A percentile compares a stretch with the other conserved stretches of the same genome.
Conservation (phyloP, 2,329 filamentous ascomycete species). For the Magnaporthiopsis incrustans region DNA sequence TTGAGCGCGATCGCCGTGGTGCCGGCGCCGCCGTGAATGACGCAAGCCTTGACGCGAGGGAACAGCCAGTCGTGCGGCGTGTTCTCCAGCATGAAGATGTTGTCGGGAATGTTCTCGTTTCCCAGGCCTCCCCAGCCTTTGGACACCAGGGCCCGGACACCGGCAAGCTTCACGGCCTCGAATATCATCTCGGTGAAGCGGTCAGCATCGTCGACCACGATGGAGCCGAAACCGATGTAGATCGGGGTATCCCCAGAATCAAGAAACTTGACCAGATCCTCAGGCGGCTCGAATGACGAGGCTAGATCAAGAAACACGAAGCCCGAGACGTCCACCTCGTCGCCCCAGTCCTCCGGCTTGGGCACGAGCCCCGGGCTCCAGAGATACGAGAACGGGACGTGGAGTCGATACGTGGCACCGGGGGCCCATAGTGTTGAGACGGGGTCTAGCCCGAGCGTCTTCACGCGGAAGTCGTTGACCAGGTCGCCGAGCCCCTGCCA, state of each 20-base stretch:
- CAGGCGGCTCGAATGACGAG: slow-evolving; percentile 49
- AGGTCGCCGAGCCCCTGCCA: slow-evolving; percentile 84
- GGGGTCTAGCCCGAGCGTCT: slow-evolving; percentile 62
- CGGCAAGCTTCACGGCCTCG: slow-evolving; percentile 55
- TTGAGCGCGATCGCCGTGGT: slow-evolving; percentile 69
- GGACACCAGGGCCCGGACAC: slow-evolving; percentile 63
- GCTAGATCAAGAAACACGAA: slow-evolving; percentile 71
- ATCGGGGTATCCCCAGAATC: slow-evolving; percentile 49
- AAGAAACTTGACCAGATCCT: slow-evolving; percentile 47
- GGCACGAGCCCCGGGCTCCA: slow-evolving; percentile 60
- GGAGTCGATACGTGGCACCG: slow-evolving; percentile 61
- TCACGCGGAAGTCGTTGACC: slow-evolving; percentile 64
- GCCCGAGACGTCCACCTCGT: slow-evolving; percentile 64
- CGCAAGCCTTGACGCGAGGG: slow-evolving; percentile 54
- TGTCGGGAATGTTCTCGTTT: slow-evolving; percentile 48
- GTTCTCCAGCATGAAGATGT: slow-evolving; percentile 65
- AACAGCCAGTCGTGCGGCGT: slow-evolving; percentile 74
- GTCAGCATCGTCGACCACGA: slow-evolving; percentile 66
- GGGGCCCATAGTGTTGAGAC: slow-evolving; percentile 73
- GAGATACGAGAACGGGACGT: slow-evolving; percentile 69
- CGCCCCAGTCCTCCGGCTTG: slow-evolving; percentile 61
- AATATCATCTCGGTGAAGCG: slow-evolving; percentile 64
- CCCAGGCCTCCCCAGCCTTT: slow-evolving; percentile 72
- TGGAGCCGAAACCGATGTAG: slow-evolving; percentile 71
- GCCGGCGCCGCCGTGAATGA: slow-evolving; percentile 72